Percentiles rank a stretch among this genome's conserved stretches.
These are phyloP conservation scores for Aspergillus latus DNA, from an alignment of 2,329 filamentous ascomycete genomes.

Conservation along the genomic window DNA sequence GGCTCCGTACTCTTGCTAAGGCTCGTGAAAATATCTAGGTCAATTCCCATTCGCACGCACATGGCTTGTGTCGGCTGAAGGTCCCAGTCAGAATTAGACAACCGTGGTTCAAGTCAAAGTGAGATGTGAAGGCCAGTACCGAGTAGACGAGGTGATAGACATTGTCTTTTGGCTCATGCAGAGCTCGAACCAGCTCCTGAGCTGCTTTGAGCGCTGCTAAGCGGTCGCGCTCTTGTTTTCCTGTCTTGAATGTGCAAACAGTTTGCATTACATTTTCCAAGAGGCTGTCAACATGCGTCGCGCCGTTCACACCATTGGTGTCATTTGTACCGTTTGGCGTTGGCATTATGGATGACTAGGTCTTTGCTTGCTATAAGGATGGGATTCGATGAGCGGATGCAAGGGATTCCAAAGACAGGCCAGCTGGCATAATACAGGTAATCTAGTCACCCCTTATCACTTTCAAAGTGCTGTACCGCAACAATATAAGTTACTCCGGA, in stretches of 20 bases:
- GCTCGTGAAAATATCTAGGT: constrained; percentile 18
- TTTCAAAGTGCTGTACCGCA: neutral
- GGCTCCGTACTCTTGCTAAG: constrained; percentile 9
- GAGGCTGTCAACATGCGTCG: neutral
- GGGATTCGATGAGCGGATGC: neutral
- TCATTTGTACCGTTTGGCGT: neutral
- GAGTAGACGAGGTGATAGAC: constrained; percentile 15
- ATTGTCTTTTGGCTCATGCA: constrained; percentile 15
- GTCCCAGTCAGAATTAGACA: neutral
- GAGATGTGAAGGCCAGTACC: neutral
- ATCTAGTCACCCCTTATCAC: neutral
- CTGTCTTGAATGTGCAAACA: neutral
- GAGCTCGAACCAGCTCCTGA: constrained; percentile 5
- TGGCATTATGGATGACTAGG: neutral
- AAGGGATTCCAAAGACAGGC: neutral
- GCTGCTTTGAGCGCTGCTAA: constrained; percentile 12
- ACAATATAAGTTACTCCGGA: neutral
- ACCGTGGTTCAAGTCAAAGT: neutral
- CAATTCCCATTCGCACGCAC: constrained; percentile 20
- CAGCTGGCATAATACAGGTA: neutral
- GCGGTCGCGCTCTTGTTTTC: constrained; percentile 2
- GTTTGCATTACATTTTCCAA: constrained; percentile 2
- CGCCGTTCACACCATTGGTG: neutral
- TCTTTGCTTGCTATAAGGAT: too few species aligned
- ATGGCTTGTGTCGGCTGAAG: constrained; percentile 17